Evolutionary conservation across 2,329 filamentous ascomycete genomes (phyloP).

Genomic region (Cadophora sp.): DNA sequence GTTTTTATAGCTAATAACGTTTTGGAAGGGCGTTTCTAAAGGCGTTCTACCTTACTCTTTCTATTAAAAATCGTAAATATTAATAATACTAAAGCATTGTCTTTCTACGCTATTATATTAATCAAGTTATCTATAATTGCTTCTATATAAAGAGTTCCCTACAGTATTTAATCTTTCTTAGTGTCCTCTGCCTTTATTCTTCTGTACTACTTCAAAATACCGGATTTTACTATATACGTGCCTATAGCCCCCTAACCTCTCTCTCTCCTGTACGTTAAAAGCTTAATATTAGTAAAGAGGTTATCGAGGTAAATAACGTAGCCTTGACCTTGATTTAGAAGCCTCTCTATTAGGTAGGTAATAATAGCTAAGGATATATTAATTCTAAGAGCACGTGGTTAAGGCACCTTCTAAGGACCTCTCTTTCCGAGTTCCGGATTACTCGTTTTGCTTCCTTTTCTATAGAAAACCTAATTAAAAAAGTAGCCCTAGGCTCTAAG

Average conservation of each 20-base stretch:
- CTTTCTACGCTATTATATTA: neutral
- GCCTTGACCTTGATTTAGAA: too few species aligned
- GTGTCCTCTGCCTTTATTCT: neutral
- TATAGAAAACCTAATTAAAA: too few species aligned
- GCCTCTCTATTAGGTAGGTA: neutral
- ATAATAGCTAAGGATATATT: neutral
- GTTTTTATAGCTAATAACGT: neutral
- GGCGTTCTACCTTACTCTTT: neutral
- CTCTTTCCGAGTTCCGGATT: too few species aligned
- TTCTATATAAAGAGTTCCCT: neutral
- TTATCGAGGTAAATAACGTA: too few species aligned
- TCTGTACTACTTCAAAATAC: neutral
- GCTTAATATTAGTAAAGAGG: too few species aligned
- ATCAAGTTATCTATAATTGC: neutral
- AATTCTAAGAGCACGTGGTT: too few species aligned
- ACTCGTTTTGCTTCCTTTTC: too few species aligned
- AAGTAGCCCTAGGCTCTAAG: too few species aligned
- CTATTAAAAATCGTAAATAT: neutral
- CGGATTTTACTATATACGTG: neutral
- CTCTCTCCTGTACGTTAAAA: neutral
- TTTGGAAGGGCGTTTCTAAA: neutral
- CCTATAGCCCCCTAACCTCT: neutral
- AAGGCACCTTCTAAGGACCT: too few species aligned
- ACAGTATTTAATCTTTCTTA: neutral
- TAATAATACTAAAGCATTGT: too few species aligned